Evolutionary conservation across 371 early-diverging fungal genomes (phyloP).

Genomic region (Mucor sp.): DNA sequence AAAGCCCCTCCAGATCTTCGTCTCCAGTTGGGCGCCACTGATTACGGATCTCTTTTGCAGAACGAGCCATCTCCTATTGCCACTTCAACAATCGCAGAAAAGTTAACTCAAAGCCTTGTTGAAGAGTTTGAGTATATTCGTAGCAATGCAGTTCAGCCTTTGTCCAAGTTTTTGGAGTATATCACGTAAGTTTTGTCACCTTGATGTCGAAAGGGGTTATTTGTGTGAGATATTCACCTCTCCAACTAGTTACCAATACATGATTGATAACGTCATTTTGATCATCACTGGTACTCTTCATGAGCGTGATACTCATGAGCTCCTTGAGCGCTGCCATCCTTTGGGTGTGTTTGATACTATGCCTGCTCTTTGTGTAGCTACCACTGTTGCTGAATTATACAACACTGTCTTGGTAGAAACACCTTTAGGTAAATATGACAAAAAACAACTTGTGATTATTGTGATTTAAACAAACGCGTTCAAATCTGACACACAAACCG

Average conservation of each 20-base stretch:
- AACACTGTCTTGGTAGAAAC: slow-evolving; percentile 97
- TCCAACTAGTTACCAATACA: slow-evolving; percentile 86
- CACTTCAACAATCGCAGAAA: slow-evolving; percentile 89
- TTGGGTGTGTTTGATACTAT: slow-evolving; percentile 96
- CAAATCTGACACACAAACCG: not conserved
- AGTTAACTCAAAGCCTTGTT: slow-evolving; percentile 87
- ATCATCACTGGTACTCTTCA: slow-evolving; percentile 98
- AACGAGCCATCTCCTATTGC: slow-evolving; percentile 96
- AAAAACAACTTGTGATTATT: not conserved
- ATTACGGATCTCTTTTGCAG: slow-evolving; percentile 93
- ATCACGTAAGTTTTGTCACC: slow-evolving; percentile 75
- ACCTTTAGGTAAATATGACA: slow-evolving; percentile 71
- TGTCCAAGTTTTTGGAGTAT: slow-evolving; percentile 93
- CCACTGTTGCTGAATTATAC: slow-evolving; percentile 94
- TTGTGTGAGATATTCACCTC: not conserved
- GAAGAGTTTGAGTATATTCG: slow-evolving; percentile 93
- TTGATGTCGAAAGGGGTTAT: not conserved
- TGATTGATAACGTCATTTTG: slow-evolving; percentile 99
- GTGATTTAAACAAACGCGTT: not conserved
- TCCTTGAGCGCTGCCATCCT: slow-evolving; percentile 96
- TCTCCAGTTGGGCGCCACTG: slow-evolving; percentile 93
- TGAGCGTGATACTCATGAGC: slow-evolving; percentile 96
- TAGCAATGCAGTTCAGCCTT: slow-evolving; percentile 79
- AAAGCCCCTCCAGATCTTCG: slow-evolving; percentile 36
- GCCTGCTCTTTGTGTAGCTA: slow-evolving; percentile 97